These are phyloP conservation scores for Irpex rosettiformis DNA, from an alignment of 1,284 basidiomycete species.

Conservation along the genomic window DNA sequence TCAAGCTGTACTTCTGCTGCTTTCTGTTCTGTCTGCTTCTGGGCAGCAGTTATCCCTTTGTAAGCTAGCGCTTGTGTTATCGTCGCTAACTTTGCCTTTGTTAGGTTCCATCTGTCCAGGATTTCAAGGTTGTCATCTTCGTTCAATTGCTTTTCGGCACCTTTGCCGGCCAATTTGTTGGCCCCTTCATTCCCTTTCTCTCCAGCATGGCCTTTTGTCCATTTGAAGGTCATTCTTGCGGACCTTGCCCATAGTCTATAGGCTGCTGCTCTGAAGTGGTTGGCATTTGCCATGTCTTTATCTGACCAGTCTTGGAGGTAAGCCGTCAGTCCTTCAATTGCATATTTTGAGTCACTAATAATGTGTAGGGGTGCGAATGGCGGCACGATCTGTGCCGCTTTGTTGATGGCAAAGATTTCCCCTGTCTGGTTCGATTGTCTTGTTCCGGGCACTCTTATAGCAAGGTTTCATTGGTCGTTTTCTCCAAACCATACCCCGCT, in stretches of 20 bases:
- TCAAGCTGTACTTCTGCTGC: background rate
- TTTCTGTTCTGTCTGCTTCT: too few relatives aligned
- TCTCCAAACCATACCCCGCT: background rate
- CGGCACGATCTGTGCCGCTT: background rate
- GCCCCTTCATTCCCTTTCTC: constrained; percentile 24
- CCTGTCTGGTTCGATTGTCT: background rate
- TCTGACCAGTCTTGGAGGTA: constrained; percentile 8
- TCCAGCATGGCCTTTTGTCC: constrained; percentile 28
- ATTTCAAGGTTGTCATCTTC: constrained; percentile 6
- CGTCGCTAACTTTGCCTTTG: constrained; percentile 12
- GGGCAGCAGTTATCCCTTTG: background rate
- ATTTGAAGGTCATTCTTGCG: constrained; percentile 21
- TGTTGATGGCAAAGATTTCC: background rate
- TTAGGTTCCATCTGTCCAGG: constrained; percentile 2
- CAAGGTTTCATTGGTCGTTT: background rate
- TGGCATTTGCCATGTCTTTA: constrained; percentile 1
- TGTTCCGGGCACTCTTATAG: background rate
- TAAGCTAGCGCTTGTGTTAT: constrained; percentile 18
- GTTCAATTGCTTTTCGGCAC: constrained; percentile 8
- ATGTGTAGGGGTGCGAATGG: constrained; percentile 8
- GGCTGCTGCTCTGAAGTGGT: background rate
- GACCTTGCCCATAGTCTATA: constrained; percentile 14
- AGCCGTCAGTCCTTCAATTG: constrained; percentile 9
- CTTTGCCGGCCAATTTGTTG: constrained; percentile 20
- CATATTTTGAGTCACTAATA: constrained; percentile 6